A percentile compares a stretch with the other conserved stretches of the same genome.
Conservation (phyloP, 2,329 filamentous ascomycete species). For the Fusarium piperis region DNA sequence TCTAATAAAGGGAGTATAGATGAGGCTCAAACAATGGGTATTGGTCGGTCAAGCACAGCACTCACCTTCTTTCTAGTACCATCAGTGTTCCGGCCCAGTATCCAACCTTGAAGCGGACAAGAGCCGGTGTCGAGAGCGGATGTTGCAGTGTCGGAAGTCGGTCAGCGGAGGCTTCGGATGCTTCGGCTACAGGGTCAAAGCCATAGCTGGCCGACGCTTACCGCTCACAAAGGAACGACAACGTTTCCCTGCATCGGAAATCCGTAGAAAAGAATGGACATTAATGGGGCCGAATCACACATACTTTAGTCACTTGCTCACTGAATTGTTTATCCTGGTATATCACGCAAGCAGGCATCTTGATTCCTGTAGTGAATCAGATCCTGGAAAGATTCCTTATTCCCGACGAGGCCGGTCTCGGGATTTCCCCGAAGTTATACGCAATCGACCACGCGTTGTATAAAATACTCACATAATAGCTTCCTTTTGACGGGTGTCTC, state of each 20-base stretch:
- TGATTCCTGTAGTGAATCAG: background rate
- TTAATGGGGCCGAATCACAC: background rate
- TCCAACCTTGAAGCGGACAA: background rate
- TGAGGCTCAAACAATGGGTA: background rate
- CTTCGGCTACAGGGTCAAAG: slow-evolving; percentile 1
- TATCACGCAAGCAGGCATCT: background rate
- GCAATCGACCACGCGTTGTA: slow-evolving; percentile 1
- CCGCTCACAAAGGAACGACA: background rate
- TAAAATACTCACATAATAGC: slow-evolving; percentile 18
- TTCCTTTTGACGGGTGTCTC: background rate
- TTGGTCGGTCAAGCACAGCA: background rate
- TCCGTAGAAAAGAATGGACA: background rate
- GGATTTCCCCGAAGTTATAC: slow-evolving; percentile 7
- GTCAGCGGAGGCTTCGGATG: slow-evolving; percentile 1
- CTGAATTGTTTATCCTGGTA: background rate
- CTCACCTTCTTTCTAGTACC: background rate
- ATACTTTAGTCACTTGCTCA: background rate
- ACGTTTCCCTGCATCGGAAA: background rate
- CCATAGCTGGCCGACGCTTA: background rate
- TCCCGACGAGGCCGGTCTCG: background rate
- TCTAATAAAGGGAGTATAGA: background rate
- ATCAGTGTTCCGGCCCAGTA: background rate
- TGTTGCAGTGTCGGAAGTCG: slow-evolving; percentile 20
- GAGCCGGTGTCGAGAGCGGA: background rate
- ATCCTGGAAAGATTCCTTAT: background rate